phyloP scores from a whole-genome alignment of 2,329 filamentous ascomycete species.

The Neonectria punicea region DNA sequence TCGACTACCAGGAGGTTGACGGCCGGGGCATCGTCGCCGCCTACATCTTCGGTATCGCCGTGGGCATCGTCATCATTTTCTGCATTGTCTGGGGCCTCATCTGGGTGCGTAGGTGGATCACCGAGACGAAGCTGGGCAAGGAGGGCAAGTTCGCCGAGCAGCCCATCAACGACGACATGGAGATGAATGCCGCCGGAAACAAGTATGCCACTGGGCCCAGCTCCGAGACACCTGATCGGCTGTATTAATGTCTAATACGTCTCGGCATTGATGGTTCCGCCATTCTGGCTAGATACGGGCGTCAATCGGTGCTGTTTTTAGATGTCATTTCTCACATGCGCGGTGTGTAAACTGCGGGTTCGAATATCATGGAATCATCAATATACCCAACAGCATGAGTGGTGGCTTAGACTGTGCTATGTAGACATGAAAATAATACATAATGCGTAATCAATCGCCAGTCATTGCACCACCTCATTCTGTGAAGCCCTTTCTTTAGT shows the following conservation, averaged over 20 bases:
- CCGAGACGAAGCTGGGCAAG: conserved; percentile 58
- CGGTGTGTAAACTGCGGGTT: conserved; percentile 7
- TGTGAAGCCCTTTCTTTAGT: not conserved
- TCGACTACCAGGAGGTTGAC: conserved; percentile 70
- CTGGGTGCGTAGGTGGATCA: conserved; percentile 60
- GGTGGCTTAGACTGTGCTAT: not conserved
- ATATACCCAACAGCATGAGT: conserved; percentile 12
- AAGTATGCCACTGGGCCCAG: conserved; percentile 32
- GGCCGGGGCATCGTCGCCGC: conserved; percentile 64
- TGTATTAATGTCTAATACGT: conserved; percentile 23
- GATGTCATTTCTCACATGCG: conserved; percentile 25
- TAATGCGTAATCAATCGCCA: conserved; percentile 13
- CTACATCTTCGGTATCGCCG: conserved; percentile 70
- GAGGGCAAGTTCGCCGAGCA: conserved; percentile 54
- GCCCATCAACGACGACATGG: conserved; percentile 38
- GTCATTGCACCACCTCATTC: not conserved
- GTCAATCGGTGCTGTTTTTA: conserved; percentile 8
- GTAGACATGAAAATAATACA: not conserved
- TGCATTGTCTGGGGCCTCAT: conserved; percentile 61
- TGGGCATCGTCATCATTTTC: conserved; percentile 64
- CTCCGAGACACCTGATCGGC: conserved; percentile 33
- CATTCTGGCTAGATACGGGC: not conserved
- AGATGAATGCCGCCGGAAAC: conserved; percentile 40
- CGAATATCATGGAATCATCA: not conserved
- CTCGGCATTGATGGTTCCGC: not conserved